These are phyloP conservation scores for Annulohypoxylon stygium DNA, from an alignment of 495 filamentous ascomycete species.

Conservation along the genomic window DNA sequence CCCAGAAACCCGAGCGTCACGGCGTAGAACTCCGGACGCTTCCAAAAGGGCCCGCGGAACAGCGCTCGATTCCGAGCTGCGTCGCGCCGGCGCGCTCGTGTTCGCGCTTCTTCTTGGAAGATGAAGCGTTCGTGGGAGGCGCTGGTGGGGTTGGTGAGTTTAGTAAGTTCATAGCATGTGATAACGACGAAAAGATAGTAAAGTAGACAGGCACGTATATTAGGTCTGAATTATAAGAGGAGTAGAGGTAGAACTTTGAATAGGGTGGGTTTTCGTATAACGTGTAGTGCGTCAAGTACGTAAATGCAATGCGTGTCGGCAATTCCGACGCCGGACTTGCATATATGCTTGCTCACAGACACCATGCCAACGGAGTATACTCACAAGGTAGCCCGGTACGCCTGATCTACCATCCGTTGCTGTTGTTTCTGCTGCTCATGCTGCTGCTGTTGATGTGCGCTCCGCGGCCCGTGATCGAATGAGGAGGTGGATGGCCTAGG, in stretches of 20 bases:
- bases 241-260: neutral
- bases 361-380: neutral
- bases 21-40: conserved; percentile 44
- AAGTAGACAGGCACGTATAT: neutral
- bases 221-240: neutral
- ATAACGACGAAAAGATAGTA: neutral
- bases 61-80: conserved; percentile 41
- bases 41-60: conserved; percentile 34
- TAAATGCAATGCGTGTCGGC: neutral
- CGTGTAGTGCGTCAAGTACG: neutral
- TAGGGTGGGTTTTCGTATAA: neutral
- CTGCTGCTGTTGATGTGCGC: conserved; percentile 19
- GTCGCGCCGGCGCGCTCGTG: conserved; percentile 40
- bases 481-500: conserved; percentile 11
- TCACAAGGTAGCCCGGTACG: conserved; percentile 40
- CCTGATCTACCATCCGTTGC: conserved; percentile 35
- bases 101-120: conserved; percentile 41
- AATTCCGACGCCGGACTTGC: neutral
- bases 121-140: conserved; percentile 44
- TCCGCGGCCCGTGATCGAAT: conserved; percentile 5
- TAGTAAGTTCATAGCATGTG: neutral
- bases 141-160: conserved; percentile 7
- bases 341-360: neutral
- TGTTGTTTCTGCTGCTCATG: conserved; percentile 16
- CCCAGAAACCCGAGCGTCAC: conserved; percentile 35